These are phyloP conservation scores for Dalbergia cochinchinensis DNA, from an alignment of 306 rosid genomes.

Conservation along the genomic window DNA sequence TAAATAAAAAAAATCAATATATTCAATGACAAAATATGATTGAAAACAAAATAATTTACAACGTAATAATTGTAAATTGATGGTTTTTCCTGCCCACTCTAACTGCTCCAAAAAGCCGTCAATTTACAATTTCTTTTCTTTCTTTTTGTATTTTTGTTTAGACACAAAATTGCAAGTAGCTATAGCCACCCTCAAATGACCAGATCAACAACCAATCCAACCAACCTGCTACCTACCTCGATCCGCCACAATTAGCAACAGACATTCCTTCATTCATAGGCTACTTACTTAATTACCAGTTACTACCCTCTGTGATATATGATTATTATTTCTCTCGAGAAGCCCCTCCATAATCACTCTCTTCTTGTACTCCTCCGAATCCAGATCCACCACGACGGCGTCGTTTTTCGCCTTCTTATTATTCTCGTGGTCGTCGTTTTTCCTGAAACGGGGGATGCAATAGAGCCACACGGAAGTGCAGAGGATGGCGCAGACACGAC, in stretches of 20 bases:
- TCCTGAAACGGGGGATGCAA: slow-evolving; percentile 53
- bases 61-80: no score
- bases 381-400: slow-evolving; percentile 42
- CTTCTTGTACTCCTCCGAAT: slow-evolving; percentile 55
- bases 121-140: slow-evolving; percentile 25
- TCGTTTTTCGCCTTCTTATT: background rate
- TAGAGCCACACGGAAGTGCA: slow-evolving; percentile 77
- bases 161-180: slow-evolving; percentile 25
- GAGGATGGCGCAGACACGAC: slow-evolving; percentile 73
- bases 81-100: no score
- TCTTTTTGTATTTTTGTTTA: no score
- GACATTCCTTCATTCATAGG: no score
- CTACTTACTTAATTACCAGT: background rate
- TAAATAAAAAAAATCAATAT: no score
- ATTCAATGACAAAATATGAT: no score
- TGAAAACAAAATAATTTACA: background rate
- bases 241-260: background rate
- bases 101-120: background rate
- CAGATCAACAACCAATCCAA: background rate
- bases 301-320: background rate
- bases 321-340: slow-evolving; percentile 50
- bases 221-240: background rate
- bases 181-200: slow-evolving; percentile 4
- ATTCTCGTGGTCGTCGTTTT: background rate
- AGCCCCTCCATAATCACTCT: slow-evolving; percentile 58